Evolutionary conservation across 768 basidiomycete species (phyloP).

Genomic region (Arthromyces matolae): DNA sequence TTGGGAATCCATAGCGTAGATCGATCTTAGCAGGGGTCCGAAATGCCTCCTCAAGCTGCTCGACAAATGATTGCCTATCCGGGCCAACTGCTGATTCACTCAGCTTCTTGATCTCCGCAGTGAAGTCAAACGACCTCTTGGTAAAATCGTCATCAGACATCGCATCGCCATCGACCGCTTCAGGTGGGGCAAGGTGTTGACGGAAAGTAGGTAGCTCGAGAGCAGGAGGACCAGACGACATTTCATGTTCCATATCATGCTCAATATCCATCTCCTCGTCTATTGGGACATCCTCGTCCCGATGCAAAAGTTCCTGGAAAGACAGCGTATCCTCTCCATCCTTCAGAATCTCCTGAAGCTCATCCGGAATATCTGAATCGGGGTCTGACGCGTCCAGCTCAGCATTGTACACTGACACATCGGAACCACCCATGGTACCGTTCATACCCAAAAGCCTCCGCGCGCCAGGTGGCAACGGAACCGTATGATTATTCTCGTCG

Average conservation of each 20-base stretch:
- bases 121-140: slow-evolving; percentile 82
- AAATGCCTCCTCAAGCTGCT: slow-evolving; percentile 79
- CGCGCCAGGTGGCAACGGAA: slow-evolving; percentile 45
- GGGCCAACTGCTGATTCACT: slow-evolving; percentile 47
- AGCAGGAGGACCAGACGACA: slow-evolving; percentile 16
- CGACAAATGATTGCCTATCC: slow-evolving; percentile 72
- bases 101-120: slow-evolving; percentile 67
- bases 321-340: slow-evolving; percentile 39
- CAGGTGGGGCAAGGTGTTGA: slow-evolving; percentile 34
- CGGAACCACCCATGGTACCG: slow-evolving; percentile 66
- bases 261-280: slow-evolving; percentile 18
- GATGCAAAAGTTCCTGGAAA: slow-evolving; percentile 20
- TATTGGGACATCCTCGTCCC: too few relatives aligned
- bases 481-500: slow-evolving; percentile 18
- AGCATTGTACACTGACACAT: slow-evolving; percentile 41
- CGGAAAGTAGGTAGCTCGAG: slow-evolving; percentile 40
- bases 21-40: slow-evolving; percentile 70
- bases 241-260: slow-evolving; percentile 32
- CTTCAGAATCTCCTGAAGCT: slow-evolving; percentile 59
- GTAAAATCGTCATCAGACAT: slow-evolving; percentile 61
- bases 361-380: slow-evolving; percentile 80
- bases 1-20: slow-evolving; percentile 43
- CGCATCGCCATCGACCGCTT: slow-evolving; percentile 32
- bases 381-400: slow-evolving; percentile 56
- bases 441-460: slow-evolving; percentile 57